A percentile compares a stretch with the other conserved stretches of the same genome.
Conservation (phyloP, 2,329 filamentous ascomycete species). For the Scopulariopsis brevicaulis region DNA sequence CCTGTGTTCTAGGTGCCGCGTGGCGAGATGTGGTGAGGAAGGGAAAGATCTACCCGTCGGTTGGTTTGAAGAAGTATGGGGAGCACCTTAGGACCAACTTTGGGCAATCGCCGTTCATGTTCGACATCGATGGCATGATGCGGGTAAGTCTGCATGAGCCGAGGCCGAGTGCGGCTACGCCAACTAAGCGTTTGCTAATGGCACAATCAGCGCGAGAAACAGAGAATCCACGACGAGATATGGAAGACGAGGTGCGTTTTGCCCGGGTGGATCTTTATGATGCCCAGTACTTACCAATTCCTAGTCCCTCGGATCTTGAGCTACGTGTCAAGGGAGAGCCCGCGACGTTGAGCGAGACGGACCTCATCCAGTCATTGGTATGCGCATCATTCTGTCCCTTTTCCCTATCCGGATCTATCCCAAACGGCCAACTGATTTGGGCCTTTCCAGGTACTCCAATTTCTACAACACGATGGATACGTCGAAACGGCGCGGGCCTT, state of each 20-base stretch:
- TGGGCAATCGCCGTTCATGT: constrained; percentile 69
- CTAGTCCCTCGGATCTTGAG: constrained; percentile 1
- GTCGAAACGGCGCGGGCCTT: constrained; percentile 88
- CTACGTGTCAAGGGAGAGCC: constrained; percentile 26
- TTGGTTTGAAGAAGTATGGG: constrained; percentile 54
- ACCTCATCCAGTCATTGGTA: constrained; percentile 72
- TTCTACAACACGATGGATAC: constrained; percentile 89
- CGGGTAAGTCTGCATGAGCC: constrained; percentile 36
- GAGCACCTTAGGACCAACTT: constrained; percentile 55
- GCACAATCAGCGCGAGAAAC: neutral
- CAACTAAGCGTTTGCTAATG: neutral
- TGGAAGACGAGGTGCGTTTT: constrained; percentile 1
- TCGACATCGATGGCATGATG: constrained; percentile 82
- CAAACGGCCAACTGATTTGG: neutral
- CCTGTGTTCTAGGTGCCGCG: constrained; percentile 43
- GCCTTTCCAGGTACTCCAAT: constrained; percentile 54
- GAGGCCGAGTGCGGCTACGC: neutral
- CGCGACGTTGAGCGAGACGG: constrained; percentile 52
- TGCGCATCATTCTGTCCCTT: constrained; percentile 9
- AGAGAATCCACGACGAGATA: constrained; percentile 4
- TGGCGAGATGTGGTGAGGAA: constrained; percentile 48
- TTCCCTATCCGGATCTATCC: neutral
- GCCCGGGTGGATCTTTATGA: neutral
- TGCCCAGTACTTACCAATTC: neutral
- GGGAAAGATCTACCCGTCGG: constrained; percentile 52